Evolutionary conservation across 2,329 filamentous ascomycete species (phyloP), one percentile per base, ranked within the genome.

Genomic region (Penicillium olsonii): DNA sequence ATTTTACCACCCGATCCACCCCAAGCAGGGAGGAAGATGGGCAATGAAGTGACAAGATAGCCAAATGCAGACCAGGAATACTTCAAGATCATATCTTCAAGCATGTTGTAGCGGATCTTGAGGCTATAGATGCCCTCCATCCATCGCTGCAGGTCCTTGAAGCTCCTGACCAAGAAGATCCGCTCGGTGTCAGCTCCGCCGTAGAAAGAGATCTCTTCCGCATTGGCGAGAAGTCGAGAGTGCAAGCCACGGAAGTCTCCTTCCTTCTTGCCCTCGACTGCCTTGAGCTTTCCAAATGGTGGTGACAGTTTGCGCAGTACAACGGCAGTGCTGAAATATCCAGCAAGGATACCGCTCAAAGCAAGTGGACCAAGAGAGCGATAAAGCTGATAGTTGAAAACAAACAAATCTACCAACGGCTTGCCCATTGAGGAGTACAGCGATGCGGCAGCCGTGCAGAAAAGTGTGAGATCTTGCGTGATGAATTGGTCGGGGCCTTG

Each of bases 31-130:
- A 99, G 78, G 74, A 97, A 99, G 40, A 97, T 87, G 0, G 94
- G 94, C 10, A 99, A 78, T 3, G 92, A 95, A 1, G 92, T 94
- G 48, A 99, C 80, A 29, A 97, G 81, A 65, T 99, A 99, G 29
- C 94, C 94, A 66, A 96, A 96, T 0, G 94, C 94, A 56, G 92
- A 97, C 94, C 94, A 99, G 57, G 90, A 94, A 68, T 99, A 99
- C 70, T 99, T 99, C 52, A 99, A 77, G 41, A 99, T 90, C 64
- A 99, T 96, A 68, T 99, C 94, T 68, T 99, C 94, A 0, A 99
- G 84, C 77, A 99, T 99, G 68, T 97, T 99, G 76, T 99, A 99
- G 14, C 91, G 87, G 58, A 99, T 96, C 73, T 96, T 96, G 58
- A 97, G 84, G 70, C 91, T 92, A 73, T 99, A 99, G 57, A 99